These are phyloP conservation scores for Ganoderma lucidum DNA, from an alignment of 1,284 basidiomycete species.

Conservation along the genomic window DNA sequence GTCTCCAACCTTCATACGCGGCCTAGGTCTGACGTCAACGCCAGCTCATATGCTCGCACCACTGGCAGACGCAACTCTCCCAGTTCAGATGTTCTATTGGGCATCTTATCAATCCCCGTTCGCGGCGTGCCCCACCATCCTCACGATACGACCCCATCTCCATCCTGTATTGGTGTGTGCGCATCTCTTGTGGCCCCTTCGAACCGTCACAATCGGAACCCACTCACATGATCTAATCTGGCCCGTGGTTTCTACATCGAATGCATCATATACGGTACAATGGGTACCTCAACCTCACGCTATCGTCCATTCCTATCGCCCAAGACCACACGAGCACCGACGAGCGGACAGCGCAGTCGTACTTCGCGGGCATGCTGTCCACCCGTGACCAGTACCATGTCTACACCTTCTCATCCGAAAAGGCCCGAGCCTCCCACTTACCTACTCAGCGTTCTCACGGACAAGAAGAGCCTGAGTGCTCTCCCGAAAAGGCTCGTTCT, in stretches of 20 bases:
- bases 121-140: not conserved
- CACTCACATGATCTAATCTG: not conserved
- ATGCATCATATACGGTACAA: not conserved
- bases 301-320: not conserved
- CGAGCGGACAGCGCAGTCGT: not conserved
- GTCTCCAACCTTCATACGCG: not conserved
- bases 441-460: not conserved
- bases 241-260: not conserved
- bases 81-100: not conserved
- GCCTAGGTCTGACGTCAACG: not conserved
- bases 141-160: not conserved
- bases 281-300: not conserved
- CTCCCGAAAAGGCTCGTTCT: conserved; percentile 9
- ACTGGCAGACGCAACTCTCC: not conserved
- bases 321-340: not conserved
- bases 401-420: conserved; percentile 2
- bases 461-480: not conserved
- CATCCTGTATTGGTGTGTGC: not conserved
- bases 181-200: not conserved
- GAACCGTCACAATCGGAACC: not conserved
- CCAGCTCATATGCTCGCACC: not conserved
- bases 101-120: not conserved
- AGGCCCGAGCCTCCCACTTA: conserved; percentile 5
- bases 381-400: not conserved
- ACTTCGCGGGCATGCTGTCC: not conserved